Conservation (phyloP, 2,329 filamentous ascomycete genomes). For the Akanthomyces lecanii region DNA sequence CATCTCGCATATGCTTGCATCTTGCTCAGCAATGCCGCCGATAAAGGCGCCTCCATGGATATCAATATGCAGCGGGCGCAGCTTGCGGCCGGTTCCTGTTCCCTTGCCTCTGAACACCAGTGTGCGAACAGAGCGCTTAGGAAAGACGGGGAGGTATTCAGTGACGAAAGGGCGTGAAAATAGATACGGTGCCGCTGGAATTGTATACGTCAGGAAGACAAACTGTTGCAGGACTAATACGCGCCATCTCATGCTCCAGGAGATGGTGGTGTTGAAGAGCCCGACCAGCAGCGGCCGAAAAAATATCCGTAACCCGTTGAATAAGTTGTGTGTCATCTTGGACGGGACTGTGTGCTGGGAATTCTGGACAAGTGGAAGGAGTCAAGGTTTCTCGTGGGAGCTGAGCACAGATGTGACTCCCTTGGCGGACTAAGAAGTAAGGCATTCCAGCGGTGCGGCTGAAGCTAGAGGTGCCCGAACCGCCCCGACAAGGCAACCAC, state of each 20-base stretch:
- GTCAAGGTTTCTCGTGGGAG: neutral
- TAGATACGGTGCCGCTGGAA: conserved; percentile 33
- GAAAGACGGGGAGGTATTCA: conserved; percentile 30
- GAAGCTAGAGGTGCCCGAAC: neutral
- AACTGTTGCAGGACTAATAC: conserved; percentile 39
- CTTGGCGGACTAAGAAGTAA: neutral
- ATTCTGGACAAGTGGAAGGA: neutral
- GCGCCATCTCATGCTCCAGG: conserved; percentile 39
- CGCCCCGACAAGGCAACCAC: neutral
- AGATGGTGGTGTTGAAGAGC: conserved; percentile 33
- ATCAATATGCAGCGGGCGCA: conserved; percentile 40
- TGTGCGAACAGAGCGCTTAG: conserved; percentile 26
- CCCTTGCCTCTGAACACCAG: conserved; percentile 31
- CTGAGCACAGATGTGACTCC: neutral
- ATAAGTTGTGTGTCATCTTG: neutral
- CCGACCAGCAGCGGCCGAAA: conserved; percentile 31
- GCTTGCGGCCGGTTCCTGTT: conserved; percentile 20
- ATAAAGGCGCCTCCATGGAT: conserved; percentile 43
- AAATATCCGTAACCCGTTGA: conserved; percentile 16
- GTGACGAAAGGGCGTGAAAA: conserved; percentile 33
- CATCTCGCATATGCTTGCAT: conserved; percentile 30
- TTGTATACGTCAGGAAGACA: conserved; percentile 33
- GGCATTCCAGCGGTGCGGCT: conserved; percentile 9
- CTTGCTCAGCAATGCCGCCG: conserved; percentile 38
- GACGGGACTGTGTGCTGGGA: too few relatives aligned